Conservation (phyloP, 1,139 yeast species). For the Debaryomycetaceae sp. region DNA sequence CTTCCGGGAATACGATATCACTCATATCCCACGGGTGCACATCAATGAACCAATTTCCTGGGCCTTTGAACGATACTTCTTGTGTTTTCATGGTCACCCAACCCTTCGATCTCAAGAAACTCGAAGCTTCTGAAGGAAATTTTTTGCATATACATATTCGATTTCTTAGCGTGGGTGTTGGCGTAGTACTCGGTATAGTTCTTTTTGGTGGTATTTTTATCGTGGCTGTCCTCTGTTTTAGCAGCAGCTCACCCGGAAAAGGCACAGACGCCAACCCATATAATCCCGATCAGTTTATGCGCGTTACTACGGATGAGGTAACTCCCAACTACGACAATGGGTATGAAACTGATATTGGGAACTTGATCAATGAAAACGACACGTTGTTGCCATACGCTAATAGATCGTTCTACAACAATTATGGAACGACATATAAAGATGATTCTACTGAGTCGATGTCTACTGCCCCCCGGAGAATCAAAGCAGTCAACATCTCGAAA, state of each 20-base stretch:
- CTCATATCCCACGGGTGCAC: constrained; percentile 70
- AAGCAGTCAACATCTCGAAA: constrained; percentile 16
- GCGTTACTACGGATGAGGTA: constrained; percentile 32
- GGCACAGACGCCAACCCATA: constrained; percentile 3
- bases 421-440: constrained; percentile 14
- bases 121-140: constrained; percentile 37
- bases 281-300: constrained; percentile 35
- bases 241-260: constrained; percentile 11
- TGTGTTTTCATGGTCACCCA: constrained; percentile 74
- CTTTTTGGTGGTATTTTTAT: constrained; percentile 31
- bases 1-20: constrained; percentile 60
- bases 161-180: constrained; percentile 62
- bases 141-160: constrained; percentile 59
- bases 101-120: constrained; percentile 58
- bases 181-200: constrained; percentile 57
- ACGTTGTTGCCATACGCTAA: constrained; percentile 26
- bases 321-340: constrained; percentile 31
- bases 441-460: neutral
- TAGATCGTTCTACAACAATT: constrained; percentile 14
- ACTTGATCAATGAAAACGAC: constrained; percentile 29
- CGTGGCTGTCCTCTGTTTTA: constrained; percentile 25
- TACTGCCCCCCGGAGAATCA: constrained; percentile 19
- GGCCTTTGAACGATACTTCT: constrained; percentile 3
- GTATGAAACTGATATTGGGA: constrained; percentile 46
- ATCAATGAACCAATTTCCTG: constrained; percentile 19